A percentile compares a stretch with the other conserved stretches of the same genome.
These are phyloP conservation scores for Yamadazyma sp. DNA, from an alignment of 1,139 yeast genomes.

Conservation along the genomic window DNA sequence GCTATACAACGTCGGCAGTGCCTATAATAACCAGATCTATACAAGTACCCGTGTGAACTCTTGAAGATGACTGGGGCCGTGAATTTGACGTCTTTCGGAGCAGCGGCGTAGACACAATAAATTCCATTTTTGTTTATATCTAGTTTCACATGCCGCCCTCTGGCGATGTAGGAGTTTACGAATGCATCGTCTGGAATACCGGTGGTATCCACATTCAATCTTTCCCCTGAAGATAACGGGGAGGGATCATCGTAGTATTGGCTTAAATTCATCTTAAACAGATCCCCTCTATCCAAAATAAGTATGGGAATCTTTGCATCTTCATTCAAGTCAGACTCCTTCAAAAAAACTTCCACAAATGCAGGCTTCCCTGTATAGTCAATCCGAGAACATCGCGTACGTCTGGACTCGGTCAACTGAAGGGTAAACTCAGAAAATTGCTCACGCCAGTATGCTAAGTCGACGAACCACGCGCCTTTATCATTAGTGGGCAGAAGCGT, in stretches of 20 bases:
- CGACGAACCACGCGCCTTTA: no score
- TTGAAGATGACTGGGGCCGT: slow-evolving; percentile 21
- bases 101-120: slow-evolving; percentile 37
- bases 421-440: no score
- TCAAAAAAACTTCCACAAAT: slow-evolving; percentile 7
- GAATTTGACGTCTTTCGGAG: slow-evolving; percentile 16
- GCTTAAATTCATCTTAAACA: slow-evolving; percentile 18
- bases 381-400: slow-evolving; percentile 8
- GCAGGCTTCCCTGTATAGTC: slow-evolving; percentile 4
- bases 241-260: not conserved
- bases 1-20: slow-evolving; percentile 21
- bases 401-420: slow-evolving; percentile 2
- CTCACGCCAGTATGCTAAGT: no score
- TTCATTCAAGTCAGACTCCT: slow-evolving; percentile 8
- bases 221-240: slow-evolving; percentile 14
- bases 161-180: slow-evolving; percentile 8
- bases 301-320: slow-evolving; percentile 21
- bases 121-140: slow-evolving; percentile 26
- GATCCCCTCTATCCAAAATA: no score
- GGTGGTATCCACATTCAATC: slow-evolving; percentile 12
- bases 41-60: slow-evolving; percentile 31
- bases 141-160: slow-evolving; percentile 12
- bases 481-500: not conserved
- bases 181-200: not conserved
- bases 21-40: slow-evolving; percentile 17